Base-by-base conservation (phyloP, 148 eudicot species). In the Fagopyrum tataricum region DNA sequence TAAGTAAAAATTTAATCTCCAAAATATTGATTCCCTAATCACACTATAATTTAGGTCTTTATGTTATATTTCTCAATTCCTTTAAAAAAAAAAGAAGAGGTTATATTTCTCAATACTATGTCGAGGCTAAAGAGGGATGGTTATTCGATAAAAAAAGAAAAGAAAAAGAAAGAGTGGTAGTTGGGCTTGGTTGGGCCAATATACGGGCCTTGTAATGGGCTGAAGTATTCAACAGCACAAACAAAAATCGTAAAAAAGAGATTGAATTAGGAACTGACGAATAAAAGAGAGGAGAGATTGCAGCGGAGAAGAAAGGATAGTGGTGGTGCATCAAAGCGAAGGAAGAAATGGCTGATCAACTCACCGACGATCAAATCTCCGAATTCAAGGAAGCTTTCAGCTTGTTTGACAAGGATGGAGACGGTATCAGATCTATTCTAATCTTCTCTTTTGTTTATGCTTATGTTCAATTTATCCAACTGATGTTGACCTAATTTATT, bases 321-420 rank as follows among this genome's bases (percentile, higher is more conserved):
- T 46, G 49, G 49, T 14, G 49, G 49, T 2, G 49, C 49, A 3
- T 46, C 13, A 46, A 10, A 46, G 3, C 49, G 49, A 46, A 58
- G 12, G 12, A 20, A 11, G 15, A 72, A 52, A 72, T 72, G 74
- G 74, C 74, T 8, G 90, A 84, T 67, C 37, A 31, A 31, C 37
- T 31, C 37, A 31, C 37, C 37, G 37, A 31, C 37, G 37, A 31
- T 31, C 37, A 31, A 31, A 31, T 31, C 37, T 31, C 37, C 37
- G 37, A 31, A 31, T 31, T 31, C 1, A 31, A 31, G 37, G 37
- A 87, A 69, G 90, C 90, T 66, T 87, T 87, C 74, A 87, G 86
- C 81, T 75, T 87, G 15, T 87, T 87, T 76, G 90, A 87, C 44
- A 87, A 87, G 78, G 90, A 87, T 74, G 90, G 90, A 77, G 90